These are phyloP conservation scores for Linnemannia elongata DNA, from an alignment of 192 early-diverging fungal species.

Conservation along the genomic window DNA sequence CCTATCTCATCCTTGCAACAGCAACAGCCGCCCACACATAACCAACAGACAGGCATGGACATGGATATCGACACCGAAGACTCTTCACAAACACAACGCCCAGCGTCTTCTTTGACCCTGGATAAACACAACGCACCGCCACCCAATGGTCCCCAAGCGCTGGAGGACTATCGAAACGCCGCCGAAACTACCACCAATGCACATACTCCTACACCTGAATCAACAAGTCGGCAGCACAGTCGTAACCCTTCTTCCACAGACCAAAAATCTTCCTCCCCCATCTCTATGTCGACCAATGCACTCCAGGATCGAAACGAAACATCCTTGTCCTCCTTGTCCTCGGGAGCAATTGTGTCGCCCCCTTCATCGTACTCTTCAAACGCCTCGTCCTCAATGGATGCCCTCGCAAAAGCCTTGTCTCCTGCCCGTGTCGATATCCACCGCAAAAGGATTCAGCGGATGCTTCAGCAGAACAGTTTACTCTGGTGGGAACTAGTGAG, in stretches of 20 bases:
- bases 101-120: not conserved
- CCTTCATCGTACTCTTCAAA: conserved; percentile 47
- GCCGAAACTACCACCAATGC: not conserved
- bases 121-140: not conserved
- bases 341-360: conserved; percentile 26
- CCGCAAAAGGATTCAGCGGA: conserved; percentile 35
- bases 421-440: conserved; percentile 41
- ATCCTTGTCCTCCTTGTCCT: conserved; percentile 9
- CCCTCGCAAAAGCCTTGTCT: conserved; percentile 28
- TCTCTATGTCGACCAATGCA: not conserved
- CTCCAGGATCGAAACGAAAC: not conserved
- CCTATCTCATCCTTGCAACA: not conserved
- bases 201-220: not conserved
- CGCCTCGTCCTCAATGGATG: conserved; percentile 33
- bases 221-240: not conserved
- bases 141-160: not conserved
- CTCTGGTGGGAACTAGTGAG: conserved; percentile 57
- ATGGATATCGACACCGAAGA: conserved; percentile 16
- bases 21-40: not conserved
- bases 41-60: conserved; percentile 13
- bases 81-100: not conserved
- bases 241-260: not conserved
- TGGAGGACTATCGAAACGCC: conserved; percentile 11
- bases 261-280: not conserved
- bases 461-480: conserved; percentile 53